A percentile compares a stretch with the other conserved stretches of the same genome.
These are phyloP conservation scores for Penicillium olsonii DNA, from an alignment of 2,329 filamentous ascomycete genomes.

Conservation along the genomic window DNA sequence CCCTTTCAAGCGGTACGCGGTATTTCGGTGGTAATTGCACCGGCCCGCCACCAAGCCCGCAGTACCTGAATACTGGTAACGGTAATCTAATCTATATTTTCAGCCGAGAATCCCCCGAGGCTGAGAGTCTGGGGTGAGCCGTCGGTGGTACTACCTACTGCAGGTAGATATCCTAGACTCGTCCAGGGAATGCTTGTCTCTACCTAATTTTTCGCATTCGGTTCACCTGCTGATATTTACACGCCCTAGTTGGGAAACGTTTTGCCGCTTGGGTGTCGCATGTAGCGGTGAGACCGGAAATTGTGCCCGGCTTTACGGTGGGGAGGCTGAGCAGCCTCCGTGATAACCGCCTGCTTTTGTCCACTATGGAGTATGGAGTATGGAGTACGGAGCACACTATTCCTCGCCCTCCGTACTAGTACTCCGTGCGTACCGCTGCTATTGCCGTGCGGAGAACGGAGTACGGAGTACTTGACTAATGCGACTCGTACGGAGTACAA, in stretches of 20 bases:
- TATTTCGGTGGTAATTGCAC: no score
- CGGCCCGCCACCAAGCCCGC: no score
- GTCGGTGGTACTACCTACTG: constrained; percentile 1
- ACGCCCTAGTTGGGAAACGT: not conserved
- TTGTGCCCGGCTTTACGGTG: not conserved
- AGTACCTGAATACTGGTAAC: no score
- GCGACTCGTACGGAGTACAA: no score
- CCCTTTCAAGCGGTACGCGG: not conserved
- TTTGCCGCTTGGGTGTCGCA: constrained; percentile 19
- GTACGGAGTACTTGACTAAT: no score
- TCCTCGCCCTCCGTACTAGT: no score
- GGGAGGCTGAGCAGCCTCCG: not conserved
- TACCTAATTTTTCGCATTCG: not conserved
- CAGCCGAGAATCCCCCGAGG: constrained; percentile 23
- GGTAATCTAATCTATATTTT: no score
- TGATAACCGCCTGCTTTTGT: no score
- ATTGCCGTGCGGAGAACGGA: not conserved
- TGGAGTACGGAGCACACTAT: no score
- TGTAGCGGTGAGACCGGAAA: constrained; percentile 20
- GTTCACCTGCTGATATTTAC: not conserved
- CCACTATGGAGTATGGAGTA: no score
- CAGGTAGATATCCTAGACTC: constrained; percentile 2
- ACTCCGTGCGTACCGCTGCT: no score
- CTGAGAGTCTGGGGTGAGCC: constrained; percentile 12
- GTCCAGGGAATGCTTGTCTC: constrained; percentile 7